A percentile compares a stretch with the other conserved stretches of the same genome.
phyloP scores from a whole-genome alignment of 2,329 filamentous ascomycete species.

The Paraphoma sp. region DNA sequence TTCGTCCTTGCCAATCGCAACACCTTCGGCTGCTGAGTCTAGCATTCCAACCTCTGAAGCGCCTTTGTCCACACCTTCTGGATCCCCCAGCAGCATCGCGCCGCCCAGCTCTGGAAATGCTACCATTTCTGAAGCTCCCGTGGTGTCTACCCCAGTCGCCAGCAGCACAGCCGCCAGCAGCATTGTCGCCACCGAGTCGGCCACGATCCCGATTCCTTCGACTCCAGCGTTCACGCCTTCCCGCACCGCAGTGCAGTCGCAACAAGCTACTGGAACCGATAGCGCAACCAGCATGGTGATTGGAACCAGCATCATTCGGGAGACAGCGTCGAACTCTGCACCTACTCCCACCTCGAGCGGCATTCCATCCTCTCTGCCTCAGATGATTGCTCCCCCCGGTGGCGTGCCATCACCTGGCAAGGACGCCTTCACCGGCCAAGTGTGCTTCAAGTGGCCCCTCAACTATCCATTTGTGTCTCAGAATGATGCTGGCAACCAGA shows the following conservation, averaged over 20 bases:
- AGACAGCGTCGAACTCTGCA: constrained; percentile 55
- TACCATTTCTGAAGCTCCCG: constrained; percentile 15
- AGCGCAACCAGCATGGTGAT: constrained; percentile 57
- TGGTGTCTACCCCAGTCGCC: constrained; percentile 2
- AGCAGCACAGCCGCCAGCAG: constrained; percentile 2
- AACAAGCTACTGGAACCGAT: constrained; percentile 56
- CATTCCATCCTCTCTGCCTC: constrained; percentile 72
- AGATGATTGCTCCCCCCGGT: constrained; percentile 74
- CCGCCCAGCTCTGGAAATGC: constrained; percentile 15
- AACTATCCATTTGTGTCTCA: constrained; percentile 84
- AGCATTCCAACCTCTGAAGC: constrained; percentile 27
- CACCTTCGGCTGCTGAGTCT: background rate
- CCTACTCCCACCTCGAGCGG: constrained; percentile 56
- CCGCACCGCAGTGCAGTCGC: constrained; percentile 46
- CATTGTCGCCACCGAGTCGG: constrained; percentile 10
- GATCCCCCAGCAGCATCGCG: constrained; percentile 8
- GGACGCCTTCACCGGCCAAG: constrained; percentile 76
- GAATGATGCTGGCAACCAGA: constrained; percentile 77
- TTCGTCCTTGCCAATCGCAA: background rate
- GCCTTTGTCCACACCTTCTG: constrained; percentile 7
- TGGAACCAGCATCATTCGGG: constrained; percentile 68
- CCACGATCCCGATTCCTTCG: constrained; percentile 15
- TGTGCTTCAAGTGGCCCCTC: constrained; percentile 81
- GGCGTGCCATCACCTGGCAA: constrained; percentile 63
- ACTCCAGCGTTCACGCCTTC: constrained; percentile 17